Percentiles rank a stretch among this genome's conserved stretches.
phyloP scores from a whole-genome alignment of 257 asterid species.

The Penstemon newberryi region DNA sequence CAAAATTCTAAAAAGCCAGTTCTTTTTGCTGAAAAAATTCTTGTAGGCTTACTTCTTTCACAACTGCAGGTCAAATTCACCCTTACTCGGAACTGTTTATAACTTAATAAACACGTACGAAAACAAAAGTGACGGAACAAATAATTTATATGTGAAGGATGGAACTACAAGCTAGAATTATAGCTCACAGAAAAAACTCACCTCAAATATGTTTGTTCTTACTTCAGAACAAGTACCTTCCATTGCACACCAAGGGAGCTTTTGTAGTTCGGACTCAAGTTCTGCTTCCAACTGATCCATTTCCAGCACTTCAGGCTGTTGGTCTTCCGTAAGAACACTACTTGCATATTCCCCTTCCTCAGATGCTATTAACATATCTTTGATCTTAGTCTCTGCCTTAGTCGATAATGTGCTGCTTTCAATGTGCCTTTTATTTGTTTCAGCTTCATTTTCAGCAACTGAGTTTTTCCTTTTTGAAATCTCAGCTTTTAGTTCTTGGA shows the following conservation, averaged over 20 bases:
- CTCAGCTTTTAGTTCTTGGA: conserved; percentile 63
- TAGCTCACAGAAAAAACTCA: conserved; percentile 11
- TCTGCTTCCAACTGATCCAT: conserved; percentile 62
- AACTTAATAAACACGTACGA: background rate
- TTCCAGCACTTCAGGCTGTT: conserved; percentile 44
- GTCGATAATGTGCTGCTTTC: conserved; percentile 8
- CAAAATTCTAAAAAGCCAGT: too few relatives aligned
- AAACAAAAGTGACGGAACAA: background rate
- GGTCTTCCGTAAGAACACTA: conserved; percentile 43
- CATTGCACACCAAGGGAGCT: conserved; percentile 44
- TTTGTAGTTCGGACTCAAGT: conserved; percentile 49
- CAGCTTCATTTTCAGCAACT: conserved; percentile 28
- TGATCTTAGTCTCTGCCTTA: conserved; percentile 16
- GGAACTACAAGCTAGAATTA: background rate
- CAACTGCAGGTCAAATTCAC: too few relatives aligned
- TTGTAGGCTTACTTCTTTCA: too few relatives aligned
- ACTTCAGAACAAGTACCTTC: conserved; percentile 36
- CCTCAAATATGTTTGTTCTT: conserved; percentile 35
- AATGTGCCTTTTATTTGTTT: background rate
- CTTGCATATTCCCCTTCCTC: conserved; percentile 43
- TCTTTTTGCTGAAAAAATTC: too few relatives aligned
- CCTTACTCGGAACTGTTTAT: too few relatives aligned
- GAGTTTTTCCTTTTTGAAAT: conserved; percentile 43
- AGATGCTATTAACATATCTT: conserved; percentile 17
- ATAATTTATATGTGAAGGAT: background rate